Evolutionary conservation across 306 rosid genomes (phyloP), one percentile per base, ranked within the genome.

Genomic region (Dalbergia cochinchinensis): DNA sequence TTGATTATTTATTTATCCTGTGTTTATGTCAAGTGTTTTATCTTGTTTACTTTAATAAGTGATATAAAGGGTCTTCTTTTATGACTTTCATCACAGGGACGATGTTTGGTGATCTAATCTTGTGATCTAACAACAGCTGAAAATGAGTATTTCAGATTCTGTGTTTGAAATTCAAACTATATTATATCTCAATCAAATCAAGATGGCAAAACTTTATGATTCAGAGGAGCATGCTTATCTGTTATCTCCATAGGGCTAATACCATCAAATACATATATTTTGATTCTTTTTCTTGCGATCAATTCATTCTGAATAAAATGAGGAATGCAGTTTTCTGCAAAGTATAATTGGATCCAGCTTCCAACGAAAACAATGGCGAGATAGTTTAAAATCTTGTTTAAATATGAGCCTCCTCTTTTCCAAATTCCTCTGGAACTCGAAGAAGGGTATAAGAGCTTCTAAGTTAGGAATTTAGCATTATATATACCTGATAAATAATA

Each of bases 11-110:
- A 34, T 35, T 26, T 26, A 26, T 26, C 55, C 16, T 48, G 14
- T n/a, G 26, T 39, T 65, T 69, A 61, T 79, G 77, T 39, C 48
- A 78, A 58, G 14, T 69, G 60, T 60, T 65, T 59, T 69, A 47
- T 78, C 47, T 75, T 69, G 19, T 51, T 51, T 51, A 15, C 58
- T 51, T 51, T 51, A 60, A 20, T 60, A 41, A 42, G 51, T 33
- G 22, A 39, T 51, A 33, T 75, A 45, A 58, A 58, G 76, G 4
- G 16, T 57, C 34, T 68, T 45, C 75, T 77, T 5, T 5, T 41
- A 7, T 13, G n/a, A 48, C 15, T 12, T 48, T 48, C 54, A 3
- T 48, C 9, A 0, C 48, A 42, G 8, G 70, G 50, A 65, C 26
- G 26, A 37, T 65, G 5, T 3, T 37, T 35, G 26, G 48, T 18